Evolutionary conservation across 2,329 filamentous ascomycete species (phyloP).

Genomic region (Zymoseptoria tritici): DNA sequence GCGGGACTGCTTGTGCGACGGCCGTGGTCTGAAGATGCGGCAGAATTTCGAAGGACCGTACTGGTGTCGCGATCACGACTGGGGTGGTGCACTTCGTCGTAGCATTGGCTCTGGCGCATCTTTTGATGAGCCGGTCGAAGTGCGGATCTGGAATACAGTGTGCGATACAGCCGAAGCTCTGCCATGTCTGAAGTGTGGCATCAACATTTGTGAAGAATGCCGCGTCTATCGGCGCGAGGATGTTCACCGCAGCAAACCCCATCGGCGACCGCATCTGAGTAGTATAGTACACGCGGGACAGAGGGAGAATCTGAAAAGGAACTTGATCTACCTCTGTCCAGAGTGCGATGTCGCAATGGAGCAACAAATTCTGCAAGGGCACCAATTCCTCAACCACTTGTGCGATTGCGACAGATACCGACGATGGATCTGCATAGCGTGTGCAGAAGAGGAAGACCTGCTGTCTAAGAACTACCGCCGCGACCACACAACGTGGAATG

Average conservation of each 20-base stretch:
- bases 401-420: constrained; percentile 7
- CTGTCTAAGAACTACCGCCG: no score
- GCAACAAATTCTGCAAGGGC: neutral
- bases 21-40: no score
- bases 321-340: no score
- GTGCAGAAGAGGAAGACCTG: no score
- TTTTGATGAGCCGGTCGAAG: no score
- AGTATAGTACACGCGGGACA: no score
- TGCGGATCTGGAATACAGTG: constrained; percentile 1
- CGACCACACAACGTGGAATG: no score
- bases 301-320: no score
- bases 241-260: neutral
- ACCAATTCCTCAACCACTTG: constrained; percentile 1
- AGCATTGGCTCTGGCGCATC: no score
- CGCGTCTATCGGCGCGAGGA: constrained; percentile 1
- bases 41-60: no score
- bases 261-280: neutral
- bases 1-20: constrained; percentile 7
- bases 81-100: no score
- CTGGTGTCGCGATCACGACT: no score
- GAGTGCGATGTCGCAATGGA: constrained; percentile 1
- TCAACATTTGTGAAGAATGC: constrained; percentile 11
- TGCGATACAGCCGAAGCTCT: constrained; percentile 5
- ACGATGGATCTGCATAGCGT: neutral
- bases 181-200: constrained; percentile 4